A percentile compares a stretch with the other conserved stretches of the same genome.
These are phyloP conservation scores for Pulveroboletus sp. DNA, from an alignment of 768 basidiomycete genomes.

Conservation along the genomic window DNA sequence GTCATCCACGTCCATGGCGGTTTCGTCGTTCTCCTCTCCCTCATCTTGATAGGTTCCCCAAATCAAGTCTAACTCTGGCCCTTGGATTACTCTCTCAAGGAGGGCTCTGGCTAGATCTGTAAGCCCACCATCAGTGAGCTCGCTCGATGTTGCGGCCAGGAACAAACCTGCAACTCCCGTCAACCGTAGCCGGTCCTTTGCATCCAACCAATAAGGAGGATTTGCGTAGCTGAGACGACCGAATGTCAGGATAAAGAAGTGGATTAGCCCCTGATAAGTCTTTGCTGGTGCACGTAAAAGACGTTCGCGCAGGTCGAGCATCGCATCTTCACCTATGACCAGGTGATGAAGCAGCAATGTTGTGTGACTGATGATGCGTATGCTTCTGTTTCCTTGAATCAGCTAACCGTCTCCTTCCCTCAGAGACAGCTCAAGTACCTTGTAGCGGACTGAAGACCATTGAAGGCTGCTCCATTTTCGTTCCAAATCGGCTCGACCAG, in stretches of 20 bases:
- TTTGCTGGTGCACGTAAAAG: constrained; percentile 51
- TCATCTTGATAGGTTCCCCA: constrained; percentile 58
- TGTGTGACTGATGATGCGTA: constrained; percentile 48
- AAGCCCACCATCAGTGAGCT: constrained; percentile 4
- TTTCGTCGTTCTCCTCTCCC: constrained; percentile 35
- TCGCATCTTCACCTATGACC: constrained; percentile 45
- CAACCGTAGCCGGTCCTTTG: constrained; percentile 36
- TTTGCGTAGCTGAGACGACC: constrained; percentile 71
- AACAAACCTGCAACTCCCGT: constrained; percentile 46
- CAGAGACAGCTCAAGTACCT: constrained; percentile 16
- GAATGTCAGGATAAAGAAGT: constrained; percentile 73
- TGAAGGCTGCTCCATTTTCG: constrained; percentile 44
- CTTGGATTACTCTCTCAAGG: constrained; percentile 64
- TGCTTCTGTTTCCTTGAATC: constrained; percentile 35
- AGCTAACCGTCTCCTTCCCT: not conserved
- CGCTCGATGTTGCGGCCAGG: not conserved
- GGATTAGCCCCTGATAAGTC: constrained; percentile 55
- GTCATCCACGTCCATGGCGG: constrained; percentile 48
- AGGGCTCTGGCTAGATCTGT: constrained; percentile 57
- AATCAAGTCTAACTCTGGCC: constrained; percentile 62
- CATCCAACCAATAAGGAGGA: constrained; percentile 54
- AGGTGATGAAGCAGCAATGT: constrained; percentile 61
- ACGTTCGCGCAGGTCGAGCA: constrained; percentile 51
- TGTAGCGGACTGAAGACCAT: constrained; percentile 29
- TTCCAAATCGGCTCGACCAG: constrained; percentile 63